A percentile compares a stretch with the other conserved stretches of the same genome.
These are phyloP conservation scores for Cystobasidiaceae sp. DNA, from an alignment of 1,284 basidiomycete genomes.

Conservation along the genomic window DNA sequence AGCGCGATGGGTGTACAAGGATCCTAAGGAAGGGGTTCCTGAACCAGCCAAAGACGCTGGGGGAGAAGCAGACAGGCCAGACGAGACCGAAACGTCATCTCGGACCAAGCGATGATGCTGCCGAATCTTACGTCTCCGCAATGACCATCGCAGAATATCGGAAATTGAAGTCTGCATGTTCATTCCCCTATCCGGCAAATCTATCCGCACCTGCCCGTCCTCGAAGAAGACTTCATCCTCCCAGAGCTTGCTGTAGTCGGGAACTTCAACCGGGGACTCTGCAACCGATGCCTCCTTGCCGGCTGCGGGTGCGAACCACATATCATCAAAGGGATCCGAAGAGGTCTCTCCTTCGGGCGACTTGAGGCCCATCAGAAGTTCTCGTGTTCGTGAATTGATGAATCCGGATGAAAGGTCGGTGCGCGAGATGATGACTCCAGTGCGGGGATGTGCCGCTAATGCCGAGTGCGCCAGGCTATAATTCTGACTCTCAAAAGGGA, in stretches of 20 bases:
- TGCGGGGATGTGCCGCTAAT: slow-evolving; percentile 34
- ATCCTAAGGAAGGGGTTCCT: neutral
- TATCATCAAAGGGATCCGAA: slow-evolving; percentile 20
- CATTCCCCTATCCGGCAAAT: slow-evolving; percentile 9
- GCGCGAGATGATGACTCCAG: slow-evolving; percentile 36
- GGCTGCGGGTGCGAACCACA: slow-evolving; percentile 10
- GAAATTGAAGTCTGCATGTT: slow-evolving; percentile 16
- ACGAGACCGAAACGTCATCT: neutral
- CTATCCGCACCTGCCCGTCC: slow-evolving; percentile 18
- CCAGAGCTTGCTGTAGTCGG: neutral
- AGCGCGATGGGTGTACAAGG: neutral
- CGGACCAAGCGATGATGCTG: neutral
- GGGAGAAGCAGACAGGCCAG: slow-evolving; percentile 3
- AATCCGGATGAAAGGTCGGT: slow-evolving; percentile 34
- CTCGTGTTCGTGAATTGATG: slow-evolving; percentile 37
- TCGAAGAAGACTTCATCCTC: slow-evolving; percentile 17
- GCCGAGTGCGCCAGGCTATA: slow-evolving; percentile 34
- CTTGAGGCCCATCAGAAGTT: slow-evolving; percentile 32
- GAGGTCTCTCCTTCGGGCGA: slow-evolving; percentile 7
- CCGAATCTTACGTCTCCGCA: neutral
- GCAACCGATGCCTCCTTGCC: neutral
- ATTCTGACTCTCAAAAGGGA: neutral
- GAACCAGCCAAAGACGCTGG: neutral
- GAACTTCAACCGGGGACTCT: neutral
- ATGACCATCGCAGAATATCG: slow-evolving; percentile 7